These are phyloP conservation scores for Stachybotrys elegans DNA, from an alignment of 2,329 filamentous ascomycete species.

Conservation along the genomic window DNA sequence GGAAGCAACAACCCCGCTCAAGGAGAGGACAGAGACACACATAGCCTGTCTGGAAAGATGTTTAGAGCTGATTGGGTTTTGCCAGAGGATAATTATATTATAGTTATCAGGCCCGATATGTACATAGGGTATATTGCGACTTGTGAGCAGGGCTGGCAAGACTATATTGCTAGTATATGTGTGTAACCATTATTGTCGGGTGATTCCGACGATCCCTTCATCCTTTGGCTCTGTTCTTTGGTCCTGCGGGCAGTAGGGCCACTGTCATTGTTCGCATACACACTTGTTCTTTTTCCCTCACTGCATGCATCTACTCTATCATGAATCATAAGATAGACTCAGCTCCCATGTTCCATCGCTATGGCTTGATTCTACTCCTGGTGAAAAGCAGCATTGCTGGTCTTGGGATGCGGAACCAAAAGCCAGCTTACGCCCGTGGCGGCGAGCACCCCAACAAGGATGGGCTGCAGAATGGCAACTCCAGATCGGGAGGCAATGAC, in stretches of 20 bases:
- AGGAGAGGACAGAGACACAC: not conserved
- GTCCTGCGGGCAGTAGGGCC: no score
- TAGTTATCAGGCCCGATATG: conserved; percentile 15
- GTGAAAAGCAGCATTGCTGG: conserved; percentile 23
- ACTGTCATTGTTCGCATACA: no score
- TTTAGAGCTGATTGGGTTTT: conserved; percentile 26
- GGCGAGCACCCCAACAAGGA: conserved; percentile 41
- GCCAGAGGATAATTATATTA: not conserved
- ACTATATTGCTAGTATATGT: conserved; percentile 4
- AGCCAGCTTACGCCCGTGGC: conserved; percentile 43
- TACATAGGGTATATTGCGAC: conserved; percentile 11
- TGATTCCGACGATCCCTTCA: no score
- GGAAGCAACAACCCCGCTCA: not conserved
- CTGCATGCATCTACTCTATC: no score
- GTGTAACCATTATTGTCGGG: no score
- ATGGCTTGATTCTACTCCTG: conserved; percentile 27
- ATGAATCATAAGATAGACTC: no score
- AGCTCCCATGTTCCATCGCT: no score
- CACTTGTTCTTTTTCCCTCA: no score
- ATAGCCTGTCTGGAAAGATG: not conserved
- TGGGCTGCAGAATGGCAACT: conserved; percentile 45
- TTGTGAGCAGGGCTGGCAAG: conserved; percentile 7
- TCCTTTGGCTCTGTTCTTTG: no score
- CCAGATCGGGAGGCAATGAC: conserved; percentile 40
- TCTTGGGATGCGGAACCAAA: conserved; percentile 33